These are phyloP conservation scores for Rhododendron molle DNA, from an alignment of 148 eudicot genomes.

Conservation along the genomic window DNA sequence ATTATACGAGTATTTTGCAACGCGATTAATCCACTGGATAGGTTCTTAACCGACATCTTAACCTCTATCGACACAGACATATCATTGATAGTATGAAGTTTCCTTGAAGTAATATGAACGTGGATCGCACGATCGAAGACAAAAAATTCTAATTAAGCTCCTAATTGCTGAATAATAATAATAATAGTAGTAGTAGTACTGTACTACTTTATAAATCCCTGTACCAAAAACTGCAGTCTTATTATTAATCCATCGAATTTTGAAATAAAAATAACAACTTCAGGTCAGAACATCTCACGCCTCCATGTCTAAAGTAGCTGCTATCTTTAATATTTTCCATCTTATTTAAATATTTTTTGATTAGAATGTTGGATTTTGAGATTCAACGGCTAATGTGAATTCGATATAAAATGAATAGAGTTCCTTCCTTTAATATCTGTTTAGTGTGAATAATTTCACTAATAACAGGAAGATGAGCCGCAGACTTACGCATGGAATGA, in stretches of 20 bases:
- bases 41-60: not conserved
- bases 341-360: not conserved
- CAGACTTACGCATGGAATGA: not conserved
- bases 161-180: not conserved
- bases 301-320: not conserved
- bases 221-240: not conserved
- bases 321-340: not conserved
- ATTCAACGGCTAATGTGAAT: not conserved
- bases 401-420: not conserved
- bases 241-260: not conserved
- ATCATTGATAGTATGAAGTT: not conserved
- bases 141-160: not conserved
- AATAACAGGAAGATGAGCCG: not conserved
- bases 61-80: not conserved
- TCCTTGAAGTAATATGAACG: conserved; percentile 20
- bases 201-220: not conserved
- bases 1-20: too few species aligned
- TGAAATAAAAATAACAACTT: not conserved
- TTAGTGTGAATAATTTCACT: not conserved
- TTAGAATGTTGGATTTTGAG: not conserved
- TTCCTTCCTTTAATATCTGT: not conserved
- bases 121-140: conserved; percentile 32
- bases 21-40: too few species aligned
- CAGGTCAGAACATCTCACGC: not conserved
- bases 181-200: not conserved